These are phyloP conservation scores for Boletales sp. DNA, from an alignment of 768 basidiomycete species.

Conservation along the genomic window DNA sequence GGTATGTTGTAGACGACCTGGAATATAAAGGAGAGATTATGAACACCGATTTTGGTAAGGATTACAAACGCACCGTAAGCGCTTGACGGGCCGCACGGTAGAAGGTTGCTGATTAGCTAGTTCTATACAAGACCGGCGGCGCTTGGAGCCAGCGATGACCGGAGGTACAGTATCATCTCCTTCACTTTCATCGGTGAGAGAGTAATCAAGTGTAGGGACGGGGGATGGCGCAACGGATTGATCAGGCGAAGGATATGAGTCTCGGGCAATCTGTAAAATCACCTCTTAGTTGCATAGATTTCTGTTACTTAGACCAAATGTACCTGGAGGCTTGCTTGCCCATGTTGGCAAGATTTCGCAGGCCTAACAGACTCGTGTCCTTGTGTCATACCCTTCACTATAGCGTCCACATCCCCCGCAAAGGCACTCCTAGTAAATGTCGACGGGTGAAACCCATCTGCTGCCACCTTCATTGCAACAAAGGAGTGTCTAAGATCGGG, in stretches of 20 bases:
- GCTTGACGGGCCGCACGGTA: slow-evolving; percentile 11
- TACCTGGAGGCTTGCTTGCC: background rate
- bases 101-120: background rate
- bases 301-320: background rate
- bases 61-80: slow-evolving; percentile 15
- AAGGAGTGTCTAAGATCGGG: slow-evolving; percentile 25
- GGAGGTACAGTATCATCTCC: slow-evolving; percentile 12
- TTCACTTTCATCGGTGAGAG: slow-evolving; percentile 12
- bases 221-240: slow-evolving; percentile 8
- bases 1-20: background rate
- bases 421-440: slow-evolving; percentile 26
- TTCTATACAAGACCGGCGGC: slow-evolving; percentile 7
- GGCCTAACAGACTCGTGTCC: background rate
- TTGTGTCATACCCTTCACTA: slow-evolving; percentile 28
- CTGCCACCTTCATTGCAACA: slow-evolving; percentile 26
- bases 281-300: background rate
- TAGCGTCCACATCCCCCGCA: slow-evolving; percentile 24
- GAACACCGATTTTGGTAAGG: rapidly evolving
- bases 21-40: background rate
- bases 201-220: slow-evolving; percentile 2
- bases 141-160: slow-evolving; percentile 20
- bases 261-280: background rate
- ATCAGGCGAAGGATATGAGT: slow-evolving; percentile 17
- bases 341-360: background rate
- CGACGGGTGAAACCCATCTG: slow-evolving; percentile 30